Percentiles rank a stretch among this genome's conserved stretches.
Evolutionary conservation across 345 rosid genomes (phyloP).

Genomic region (Excoecaria cochinchinensis): DNA sequence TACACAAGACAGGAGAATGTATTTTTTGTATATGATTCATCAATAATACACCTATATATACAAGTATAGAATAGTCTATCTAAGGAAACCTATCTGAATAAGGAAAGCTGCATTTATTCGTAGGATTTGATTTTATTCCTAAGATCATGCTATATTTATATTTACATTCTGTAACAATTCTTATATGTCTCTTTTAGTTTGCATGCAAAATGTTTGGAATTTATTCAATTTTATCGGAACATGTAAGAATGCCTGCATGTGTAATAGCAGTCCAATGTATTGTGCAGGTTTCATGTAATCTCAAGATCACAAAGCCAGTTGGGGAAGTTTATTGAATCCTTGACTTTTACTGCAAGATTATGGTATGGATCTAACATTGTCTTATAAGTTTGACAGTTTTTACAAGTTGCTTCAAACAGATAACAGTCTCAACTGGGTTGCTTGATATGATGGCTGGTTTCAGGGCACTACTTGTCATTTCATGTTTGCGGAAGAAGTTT

Average conservation of each 20-base stretch:
- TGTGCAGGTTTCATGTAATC: conserved; percentile 57
- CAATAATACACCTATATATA: too few relatives aligned
- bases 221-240: not conserved
- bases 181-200: not conserved
- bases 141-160: too few relatives aligned
- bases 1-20: too few relatives aligned
- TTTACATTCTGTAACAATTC: too few relatives aligned
- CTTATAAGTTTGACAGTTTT: not conserved
- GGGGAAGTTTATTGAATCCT: conserved; percentile 61
- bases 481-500: conserved; percentile 65
- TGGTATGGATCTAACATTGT: conserved; percentile 46
- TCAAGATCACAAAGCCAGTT: conserved; percentile 45
- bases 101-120: too few relatives aligned
- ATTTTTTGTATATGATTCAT: too few relatives aligned
- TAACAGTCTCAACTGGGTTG: conserved; percentile 20
- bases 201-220: not conserved
- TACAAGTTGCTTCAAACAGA: not conserved
- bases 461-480: conserved; percentile 71
- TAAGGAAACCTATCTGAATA: too few relatives aligned
- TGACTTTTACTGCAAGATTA: conserved; percentile 70
- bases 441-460: conserved; percentile 27
- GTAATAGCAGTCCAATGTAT: conserved; percentile 10
- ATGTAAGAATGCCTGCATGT: conserved; percentile 1
- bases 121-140: too few relatives aligned
- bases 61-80: too few relatives aligned